Base-by-base conservation (phyloP, 1,284 basidiomycete genomes). In the Austroboletus novae-zelandiae region DNA sequence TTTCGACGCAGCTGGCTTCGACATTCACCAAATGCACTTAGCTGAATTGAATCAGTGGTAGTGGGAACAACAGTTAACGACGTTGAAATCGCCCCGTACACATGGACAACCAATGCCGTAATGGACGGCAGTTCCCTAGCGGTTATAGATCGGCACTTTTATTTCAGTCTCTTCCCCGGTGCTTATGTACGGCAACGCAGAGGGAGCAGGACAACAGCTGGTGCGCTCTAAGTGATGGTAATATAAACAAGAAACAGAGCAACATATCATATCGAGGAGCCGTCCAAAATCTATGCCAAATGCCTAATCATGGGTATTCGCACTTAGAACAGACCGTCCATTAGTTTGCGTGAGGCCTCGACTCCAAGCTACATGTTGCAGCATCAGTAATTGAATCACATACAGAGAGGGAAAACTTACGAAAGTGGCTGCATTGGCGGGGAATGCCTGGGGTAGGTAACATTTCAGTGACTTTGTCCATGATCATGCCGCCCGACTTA, bases 391-490 rank as follows among this genome's bases (percentile, higher is more conserved):
- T 23, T 23, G 20, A 25, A 43, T 48, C n/a, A 17, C 47, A 23
- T 25, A 20, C 43, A 4, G 23, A 30, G 25, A 49, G 50, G 20
- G 34, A 35, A 54, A 74, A 80, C 91, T 74, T 64, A 94, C 88
- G 75, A 96, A 96, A 48, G 93, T 94, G n/a, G 93, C 94, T 45
- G 93, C 94, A 68, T 96, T 96, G 27, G 94, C 93, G 7, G 93
- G 92, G 80, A 94, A 92, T 45, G 91, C 90, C 87, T 90, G 53
- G 47, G 44, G 23, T n/a, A 13, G 50, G 18, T 15, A 23, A 9
- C 13, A 50, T 23, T 43, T 55, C 52, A 63, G 43, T 34, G 49
- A 47, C 32, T 17, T 30, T 1, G 27, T 37, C 10, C 43, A 18
- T 20, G 34, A 43, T 14, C 32, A 25, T 34, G 45, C 47, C 30